Base-by-base conservation (phyloP, 805 yeast genomes). In the Spathaspora passalidarum region DNA sequence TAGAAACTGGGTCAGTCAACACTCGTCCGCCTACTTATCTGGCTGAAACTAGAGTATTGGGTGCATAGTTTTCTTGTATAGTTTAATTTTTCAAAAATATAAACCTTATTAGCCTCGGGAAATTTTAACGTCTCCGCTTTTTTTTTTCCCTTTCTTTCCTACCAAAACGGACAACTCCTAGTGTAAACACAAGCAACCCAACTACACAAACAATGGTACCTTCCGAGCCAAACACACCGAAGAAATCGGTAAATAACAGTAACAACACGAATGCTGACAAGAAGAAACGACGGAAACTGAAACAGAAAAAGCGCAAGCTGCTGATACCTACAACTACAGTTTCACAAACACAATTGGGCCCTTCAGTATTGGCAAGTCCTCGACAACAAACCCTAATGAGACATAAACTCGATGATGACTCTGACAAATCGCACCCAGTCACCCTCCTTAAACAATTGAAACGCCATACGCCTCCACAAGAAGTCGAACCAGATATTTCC, bases 331-430 rank as follows among this genome's bases (percentile, higher is more conserved):
- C 39, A 6, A 9, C 26, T 2, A 36, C 39, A 6, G 14, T 17
- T 13, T n/a, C 17, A 3, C n/a, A n/a, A 5, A 14, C 3, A 17
- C 42, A 26, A 25, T 5, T 18, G 14, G 13, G 26, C 13, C 17
- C 20, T 32, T 22, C 37, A 6, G 34, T 29, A 9, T 9, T 29
- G 14, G 21, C 60, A 52, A 66, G 72, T 43, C 76, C 76, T 9
- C 53, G 76, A 14, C 67, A 60, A 51, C 72, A 66, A 53, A 52
- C 73, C 7, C 52, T 71, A 4, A 60, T 67, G 68, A 56, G 76
- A 40, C 63, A 70, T 53, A 66, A 66, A 38, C 34, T 29, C 14
- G 34, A 29, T 38, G 16, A 29, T 7, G 3, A 11, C 13, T 2
- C 16, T 10, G 17, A 3, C 4, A 14, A 29, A 29, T 8, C 16